These are phyloP conservation scores for Diphasiastrum complanatum DNA, from an alignment of 83 land plant genomes.

Conservation along the genomic window DNA sequence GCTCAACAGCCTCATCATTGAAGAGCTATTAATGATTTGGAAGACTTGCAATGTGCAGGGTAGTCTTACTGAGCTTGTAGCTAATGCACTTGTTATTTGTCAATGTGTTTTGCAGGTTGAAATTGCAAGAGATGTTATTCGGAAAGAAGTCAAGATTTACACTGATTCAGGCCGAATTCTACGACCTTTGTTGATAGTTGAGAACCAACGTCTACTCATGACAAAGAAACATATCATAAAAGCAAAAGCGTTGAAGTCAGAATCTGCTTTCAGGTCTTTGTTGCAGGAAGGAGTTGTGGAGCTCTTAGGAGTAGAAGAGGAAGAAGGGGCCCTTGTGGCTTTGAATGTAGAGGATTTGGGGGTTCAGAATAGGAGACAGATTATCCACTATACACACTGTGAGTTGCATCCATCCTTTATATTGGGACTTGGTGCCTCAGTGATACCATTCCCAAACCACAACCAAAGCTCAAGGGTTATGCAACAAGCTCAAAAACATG, in stretches of 20 bases:
- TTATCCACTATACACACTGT: conserved; percentile 90
- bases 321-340: conserved; percentile 68
- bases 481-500: conserved; percentile 13
- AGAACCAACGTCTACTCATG: conserved; percentile 82
- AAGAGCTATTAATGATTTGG: neutral
- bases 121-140: conserved; percentile 81
- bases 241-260: conserved; percentile 60
- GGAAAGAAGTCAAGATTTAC: conserved; percentile 87
- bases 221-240: conserved; percentile 76
- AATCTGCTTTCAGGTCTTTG: no score
- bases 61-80: neutral
- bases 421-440: conserved; percentile 97
- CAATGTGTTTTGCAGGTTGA: conserved; percentile 99
- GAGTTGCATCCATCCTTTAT: conserved; percentile 98
- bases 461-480: conserved; percentile 40
- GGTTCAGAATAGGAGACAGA: conserved; percentile 42
- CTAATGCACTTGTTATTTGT: conserved; percentile 39
- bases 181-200: conserved; percentile 96
- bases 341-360: conserved; percentile 63
- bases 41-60: no score
- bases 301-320: no score
- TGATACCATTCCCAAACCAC: conserved; percentile 98
- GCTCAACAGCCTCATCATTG: neutral
- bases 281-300: no score
- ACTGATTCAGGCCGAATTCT: conserved; percentile 99